These are phyloP conservation scores for Spatholobus suberectus DNA, from an alignment of 306 rosid genomes.

Conservation along the genomic window DNA sequence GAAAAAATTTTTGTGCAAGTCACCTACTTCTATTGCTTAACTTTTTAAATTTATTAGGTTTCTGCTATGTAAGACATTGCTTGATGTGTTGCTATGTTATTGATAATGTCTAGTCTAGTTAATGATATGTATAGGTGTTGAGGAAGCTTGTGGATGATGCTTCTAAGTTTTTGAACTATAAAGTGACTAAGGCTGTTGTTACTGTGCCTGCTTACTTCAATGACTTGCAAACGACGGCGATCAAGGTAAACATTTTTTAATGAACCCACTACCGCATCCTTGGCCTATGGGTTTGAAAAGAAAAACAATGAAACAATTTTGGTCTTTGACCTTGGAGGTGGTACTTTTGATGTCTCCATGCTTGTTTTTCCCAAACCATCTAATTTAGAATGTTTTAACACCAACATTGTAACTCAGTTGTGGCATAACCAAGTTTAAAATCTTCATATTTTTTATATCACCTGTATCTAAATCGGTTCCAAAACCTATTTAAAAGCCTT, in stretches of 20 bases:
- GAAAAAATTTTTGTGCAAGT: constrained; percentile 97
- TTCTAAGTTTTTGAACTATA: constrained; percentile 91
- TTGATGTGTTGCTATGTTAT: not conserved
- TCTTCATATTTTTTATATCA: no score
- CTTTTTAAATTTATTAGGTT: no score
- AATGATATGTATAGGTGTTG: constrained; percentile 55
- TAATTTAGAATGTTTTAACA: no score
- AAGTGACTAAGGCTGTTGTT: constrained; percentile 96
- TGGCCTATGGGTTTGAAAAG: constrained; percentile 96
- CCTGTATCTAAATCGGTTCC: no score
- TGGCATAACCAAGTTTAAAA: no score
- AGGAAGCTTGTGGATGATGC: constrained; percentile 99
- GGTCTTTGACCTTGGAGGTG: constrained; percentile 99
- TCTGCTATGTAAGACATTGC: not conserved
- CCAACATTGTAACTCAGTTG: no score
- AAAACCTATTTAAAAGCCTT: no score
- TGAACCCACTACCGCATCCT: constrained; percentile 96
- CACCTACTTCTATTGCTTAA: no score
- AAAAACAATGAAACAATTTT: constrained; percentile 93
- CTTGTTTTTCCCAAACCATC: no score
- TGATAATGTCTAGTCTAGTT: no score
- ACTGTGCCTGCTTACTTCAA: constrained; percentile 99
- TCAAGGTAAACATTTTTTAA: constrained; percentile 92
- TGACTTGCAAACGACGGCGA: constrained; percentile 98
- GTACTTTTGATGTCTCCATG: constrained; percentile 96